A percentile compares a stretch with the other conserved stretches of the same genome.
These are phyloP conservation scores for Xylaria nigripes DNA, from an alignment of 495 filamentous ascomycete species.

Conservation along the genomic window DNA sequence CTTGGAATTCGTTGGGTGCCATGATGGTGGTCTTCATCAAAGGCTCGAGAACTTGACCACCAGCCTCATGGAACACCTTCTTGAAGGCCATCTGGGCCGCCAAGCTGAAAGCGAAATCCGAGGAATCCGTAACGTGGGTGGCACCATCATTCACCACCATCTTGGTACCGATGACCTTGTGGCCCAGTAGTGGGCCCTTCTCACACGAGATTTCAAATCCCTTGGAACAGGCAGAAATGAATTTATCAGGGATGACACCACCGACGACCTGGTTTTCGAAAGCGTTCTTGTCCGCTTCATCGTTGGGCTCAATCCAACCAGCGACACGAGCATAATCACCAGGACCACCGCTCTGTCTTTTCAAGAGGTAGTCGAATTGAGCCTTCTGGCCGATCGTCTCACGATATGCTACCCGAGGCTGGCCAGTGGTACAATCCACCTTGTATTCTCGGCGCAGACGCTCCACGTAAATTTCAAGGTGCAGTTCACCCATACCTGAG, in stretches of 20 bases:
- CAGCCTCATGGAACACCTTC: slow-evolving; percentile 76
- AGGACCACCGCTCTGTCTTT: slow-evolving; percentile 92
- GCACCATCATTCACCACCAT: slow-evolving; percentile 97
- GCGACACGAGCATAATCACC: slow-evolving; percentile 93
- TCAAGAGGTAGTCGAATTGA: slow-evolving; percentile 87
- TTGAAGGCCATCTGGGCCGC: slow-evolving; percentile 96
- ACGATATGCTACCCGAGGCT: slow-evolving; percentile 95
- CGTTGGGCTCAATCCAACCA: slow-evolving; percentile 86
- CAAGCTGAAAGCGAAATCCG: slow-evolving; percentile 96
- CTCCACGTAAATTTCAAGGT: slow-evolving; percentile 96
- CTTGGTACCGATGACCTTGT: slow-evolving; percentile 78
- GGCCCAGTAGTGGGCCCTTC: slow-evolving; percentile 86
- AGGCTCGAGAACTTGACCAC: slow-evolving; percentile 81
- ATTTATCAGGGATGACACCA: slow-evolving; percentile 93
- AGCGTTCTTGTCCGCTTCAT: slow-evolving; percentile 59
- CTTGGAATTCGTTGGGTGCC: slow-evolving; percentile 96
- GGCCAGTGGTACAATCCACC: slow-evolving; percentile 89
- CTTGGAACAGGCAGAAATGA: slow-evolving; percentile 90
- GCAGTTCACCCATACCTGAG: slow-evolving; percentile 96
- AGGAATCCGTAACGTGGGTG: slow-evolving; percentile 96
- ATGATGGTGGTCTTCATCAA: slow-evolving; percentile 97
- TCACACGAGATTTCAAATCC: slow-evolving; percentile 80
- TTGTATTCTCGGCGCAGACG: slow-evolving; percentile 97
- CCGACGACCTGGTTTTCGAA: slow-evolving; percentile 85
- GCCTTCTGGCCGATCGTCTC: slow-evolving; percentile 77